Evolutionary conservation across 2,329 filamentous ascomycete genomes (phyloP).

Genomic region (Samsoniella hepiali): DNA sequence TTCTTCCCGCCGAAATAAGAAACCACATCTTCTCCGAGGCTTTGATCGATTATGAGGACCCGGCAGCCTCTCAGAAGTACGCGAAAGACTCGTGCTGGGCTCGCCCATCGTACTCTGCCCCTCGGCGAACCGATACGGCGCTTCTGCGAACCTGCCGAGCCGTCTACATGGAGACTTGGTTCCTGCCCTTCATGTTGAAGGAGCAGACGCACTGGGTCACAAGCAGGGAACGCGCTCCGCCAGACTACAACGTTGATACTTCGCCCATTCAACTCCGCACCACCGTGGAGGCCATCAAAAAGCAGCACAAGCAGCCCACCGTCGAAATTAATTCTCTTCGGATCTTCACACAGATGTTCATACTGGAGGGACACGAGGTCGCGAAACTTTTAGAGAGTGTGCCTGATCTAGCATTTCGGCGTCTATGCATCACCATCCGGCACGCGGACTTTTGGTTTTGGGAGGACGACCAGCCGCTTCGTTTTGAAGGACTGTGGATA

Average conservation of each 20-base stretch:
- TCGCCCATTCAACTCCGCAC: background rate
- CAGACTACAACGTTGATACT: conserved; percentile 22
- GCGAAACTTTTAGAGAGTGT: conserved; percentile 26
- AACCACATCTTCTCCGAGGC: conserved; percentile 43
- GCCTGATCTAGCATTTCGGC: conserved; percentile 32
- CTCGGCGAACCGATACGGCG: conserved; percentile 33
- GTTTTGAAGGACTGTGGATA: conserved; percentile 39
- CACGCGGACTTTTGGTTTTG: conserved; percentile 50
- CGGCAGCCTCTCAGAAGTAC: conserved; percentile 27
- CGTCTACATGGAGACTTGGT: conserved; percentile 42
- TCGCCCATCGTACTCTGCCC: conserved; percentile 40
- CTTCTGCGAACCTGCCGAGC: conserved; percentile 42
- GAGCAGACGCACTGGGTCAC: conserved; percentile 41
- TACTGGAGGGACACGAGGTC: conserved; percentile 28
- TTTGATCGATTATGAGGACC: conserved; percentile 38
- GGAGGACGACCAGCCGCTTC: conserved; percentile 37
- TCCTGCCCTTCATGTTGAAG: conserved; percentile 37
- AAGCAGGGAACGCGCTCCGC: conserved; percentile 30
- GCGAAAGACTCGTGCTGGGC: conserved; percentile 34
- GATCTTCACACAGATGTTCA: conserved; percentile 43
- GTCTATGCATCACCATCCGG: conserved; percentile 44
- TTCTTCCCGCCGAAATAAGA: conserved; percentile 48
- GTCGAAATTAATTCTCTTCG: conserved; percentile 33
- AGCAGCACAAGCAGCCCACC: conserved; percentile 18
- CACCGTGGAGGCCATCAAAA: background rate